Conservation (phyloP, 441 rosid genomes). For the Eutrema salsugineum region DNA sequence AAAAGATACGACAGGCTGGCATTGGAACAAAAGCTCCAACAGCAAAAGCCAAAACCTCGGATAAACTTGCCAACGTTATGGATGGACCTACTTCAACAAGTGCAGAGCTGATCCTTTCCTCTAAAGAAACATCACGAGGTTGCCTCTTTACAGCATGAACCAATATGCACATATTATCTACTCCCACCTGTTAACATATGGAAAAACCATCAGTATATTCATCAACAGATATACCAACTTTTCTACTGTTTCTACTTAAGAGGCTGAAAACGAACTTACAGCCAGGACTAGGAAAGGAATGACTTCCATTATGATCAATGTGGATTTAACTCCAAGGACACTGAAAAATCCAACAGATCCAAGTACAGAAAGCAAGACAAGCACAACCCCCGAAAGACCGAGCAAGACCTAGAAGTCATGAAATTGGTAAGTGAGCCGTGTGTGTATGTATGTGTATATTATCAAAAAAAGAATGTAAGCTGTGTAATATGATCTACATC, state of each 20-base stretch:
- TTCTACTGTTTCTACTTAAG: constrained; percentile 3
- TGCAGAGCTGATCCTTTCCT: constrained; percentile 65
- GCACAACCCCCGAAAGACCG: constrained; percentile 74
- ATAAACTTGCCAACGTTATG: constrained; percentile 72
- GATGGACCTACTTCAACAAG: constrained; percentile 82
- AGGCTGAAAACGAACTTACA: constrained; percentile 43
- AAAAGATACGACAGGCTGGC: constrained; percentile 88
- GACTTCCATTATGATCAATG: constrained; percentile 83
- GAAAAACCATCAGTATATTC: constrained; percentile 4
- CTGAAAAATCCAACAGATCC: constrained; percentile 80
- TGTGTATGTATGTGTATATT: not conserved
- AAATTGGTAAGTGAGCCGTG: constrained; percentile 6
- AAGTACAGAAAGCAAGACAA: constrained; percentile 76
- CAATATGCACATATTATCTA: constrained; percentile 83
- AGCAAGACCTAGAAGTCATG: constrained; percentile 52
- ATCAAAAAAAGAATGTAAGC: not conserved
- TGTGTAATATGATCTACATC: constrained; percentile 9
- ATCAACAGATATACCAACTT: constrained; percentile 8
- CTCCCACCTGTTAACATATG: constrained; percentile 55
- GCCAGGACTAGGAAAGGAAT: constrained; percentile 81
- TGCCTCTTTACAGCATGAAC: constrained; percentile 77
- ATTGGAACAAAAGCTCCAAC: constrained; percentile 76
- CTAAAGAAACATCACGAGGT: constrained; percentile 46
- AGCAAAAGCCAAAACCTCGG: constrained; percentile 76
- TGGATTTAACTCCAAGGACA: constrained; percentile 64